Evolutionary conservation across 108 stramenopile genomes (phyloP).

Genomic region (Cyclotella kingstonii): DNA sequence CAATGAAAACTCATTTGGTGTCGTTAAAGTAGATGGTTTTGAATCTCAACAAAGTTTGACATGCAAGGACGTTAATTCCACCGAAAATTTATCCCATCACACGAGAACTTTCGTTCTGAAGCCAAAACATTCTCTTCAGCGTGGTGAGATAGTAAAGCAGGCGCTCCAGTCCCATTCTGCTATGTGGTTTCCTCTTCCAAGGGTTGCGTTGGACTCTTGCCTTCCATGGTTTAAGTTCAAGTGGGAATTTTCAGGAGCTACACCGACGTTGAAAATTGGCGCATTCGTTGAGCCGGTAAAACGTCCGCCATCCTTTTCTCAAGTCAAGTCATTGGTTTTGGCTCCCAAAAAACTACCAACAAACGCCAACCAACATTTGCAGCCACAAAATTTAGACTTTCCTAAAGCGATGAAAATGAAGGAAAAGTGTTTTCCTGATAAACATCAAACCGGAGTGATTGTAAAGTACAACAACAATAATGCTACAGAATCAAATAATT

Average conservation of each 20-base stretch:
- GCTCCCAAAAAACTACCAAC: slow-evolving; percentile 21
- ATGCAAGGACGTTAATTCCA: background rate
- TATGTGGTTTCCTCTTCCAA: slow-evolving; percentile 17
- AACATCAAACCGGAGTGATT: slow-evolving; percentile 1
- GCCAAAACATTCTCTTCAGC: background rate
- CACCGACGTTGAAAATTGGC: slow-evolving; percentile 6
- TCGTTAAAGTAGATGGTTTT: too few species aligned
- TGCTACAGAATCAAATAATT: background rate
- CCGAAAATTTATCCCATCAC: too few species aligned
- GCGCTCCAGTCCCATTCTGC: background rate
- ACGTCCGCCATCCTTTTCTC: slow-evolving; percentile 43
- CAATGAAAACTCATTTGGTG: too few species aligned
- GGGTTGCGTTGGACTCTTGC: slow-evolving; percentile 1
- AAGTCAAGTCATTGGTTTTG: slow-evolving; percentile 46
- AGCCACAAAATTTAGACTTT: too few species aligned
- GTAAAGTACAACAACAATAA: too few species aligned
- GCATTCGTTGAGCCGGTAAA: slow-evolving; percentile 46
- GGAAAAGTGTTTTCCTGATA: background rate
- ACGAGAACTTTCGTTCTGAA: background rate
- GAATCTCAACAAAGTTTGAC: background rate
- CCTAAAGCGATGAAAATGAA: background rate
- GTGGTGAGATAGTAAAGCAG: slow-evolving; percentile 13
- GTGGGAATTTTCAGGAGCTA: slow-evolving; percentile 10
- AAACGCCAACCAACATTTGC: too few species aligned
- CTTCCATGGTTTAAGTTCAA: slow-evolving; percentile 34